Base-by-base conservation (phyloP, 345 rosid species). In the Carallia brachiata region DNA sequence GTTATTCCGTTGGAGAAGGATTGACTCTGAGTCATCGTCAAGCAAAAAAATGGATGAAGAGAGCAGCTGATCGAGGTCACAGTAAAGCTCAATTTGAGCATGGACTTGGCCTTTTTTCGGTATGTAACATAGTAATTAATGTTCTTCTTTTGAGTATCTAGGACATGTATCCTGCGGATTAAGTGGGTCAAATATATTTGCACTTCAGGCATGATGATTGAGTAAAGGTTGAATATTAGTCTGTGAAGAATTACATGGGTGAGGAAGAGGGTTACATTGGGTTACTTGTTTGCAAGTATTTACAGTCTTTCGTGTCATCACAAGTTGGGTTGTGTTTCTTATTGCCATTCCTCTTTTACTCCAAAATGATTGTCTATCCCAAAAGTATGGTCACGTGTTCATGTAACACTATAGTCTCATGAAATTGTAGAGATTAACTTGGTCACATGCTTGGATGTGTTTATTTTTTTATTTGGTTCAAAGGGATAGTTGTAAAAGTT, bases 11-110 rank as follows among this genome's bases (percentile, higher is more conserved):
- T 68, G 98, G 99, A 9, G 91, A 95, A 84, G 98, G 99, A 34
- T 78, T 95, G 62, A 66, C 84, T 0, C 87, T 70, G 67, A 88
- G 71, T 79, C 87, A 63, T 37, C 80, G 76, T 37, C 81, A 75
- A 68, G 91, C 91, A 40, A 85, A 83, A 64, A 92, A 84, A 80
- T 95, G 98, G 99, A 92, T 95, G 99, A 90, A 87, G 79, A 82
- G 86, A 37, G 99, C 98, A 67, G 99, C 98, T 40, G 97, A 90
- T 82, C 83, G 70, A 7, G 96, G 93, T 65, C 97, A 92, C 65
- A 77, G 90, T 73, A 92, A 85, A 84, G 98, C 98, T 67, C 97
- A 95, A 62, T 88, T 80, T 60, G 98, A 95, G 73, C 92, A 88
- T 40, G 99, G 99, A 30, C 97, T 90, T 77, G 68, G 85, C 48